Conservation (phyloP, 768 basidiomycete species). For the Chiua virens region DNA sequence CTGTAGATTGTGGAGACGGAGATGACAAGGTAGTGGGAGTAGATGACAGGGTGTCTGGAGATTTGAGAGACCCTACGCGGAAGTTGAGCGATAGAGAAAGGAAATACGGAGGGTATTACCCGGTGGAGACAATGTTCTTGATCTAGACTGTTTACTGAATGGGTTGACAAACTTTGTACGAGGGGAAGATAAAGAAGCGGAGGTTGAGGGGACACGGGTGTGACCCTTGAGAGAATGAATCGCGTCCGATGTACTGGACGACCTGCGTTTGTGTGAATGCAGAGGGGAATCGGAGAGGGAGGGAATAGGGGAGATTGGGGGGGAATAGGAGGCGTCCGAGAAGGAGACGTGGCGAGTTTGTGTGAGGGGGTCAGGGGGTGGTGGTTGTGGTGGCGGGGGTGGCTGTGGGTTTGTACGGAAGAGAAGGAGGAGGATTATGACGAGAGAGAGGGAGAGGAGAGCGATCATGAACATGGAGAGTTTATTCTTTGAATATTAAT, state of each 20-base stretch:
- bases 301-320: too few species aligned
- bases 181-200: not conserved
- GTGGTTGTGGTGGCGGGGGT: not conserved
- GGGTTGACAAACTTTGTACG: constrained; percentile 17
- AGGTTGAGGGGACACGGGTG: not conserved
- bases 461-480: constrained; percentile 6
- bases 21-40: not conserved
- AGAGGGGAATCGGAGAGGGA: too few species aligned
- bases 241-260: not conserved
- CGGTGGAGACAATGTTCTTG: constrained; percentile 15
- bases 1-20: not conserved
- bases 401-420: not conserved
- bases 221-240: not conserved
- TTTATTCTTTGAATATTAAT: too few species aligned
- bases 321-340: not conserved
- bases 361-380: not conserved
- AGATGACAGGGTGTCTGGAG: not conserved
- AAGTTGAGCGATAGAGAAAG: not conserved
- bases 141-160: constrained; percentile 16
- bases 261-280: too few species aligned
- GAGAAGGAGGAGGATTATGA: not conserved
- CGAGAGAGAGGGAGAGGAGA: not conserved
- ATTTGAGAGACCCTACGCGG: constrained; percentile 5
- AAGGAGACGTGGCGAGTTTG: constrained; percentile 23
- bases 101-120: constrained; percentile 6